Base-by-base conservation (phyloP, 2,329 filamentous ascomycete species). In the Clarireedia paspali region DNA sequence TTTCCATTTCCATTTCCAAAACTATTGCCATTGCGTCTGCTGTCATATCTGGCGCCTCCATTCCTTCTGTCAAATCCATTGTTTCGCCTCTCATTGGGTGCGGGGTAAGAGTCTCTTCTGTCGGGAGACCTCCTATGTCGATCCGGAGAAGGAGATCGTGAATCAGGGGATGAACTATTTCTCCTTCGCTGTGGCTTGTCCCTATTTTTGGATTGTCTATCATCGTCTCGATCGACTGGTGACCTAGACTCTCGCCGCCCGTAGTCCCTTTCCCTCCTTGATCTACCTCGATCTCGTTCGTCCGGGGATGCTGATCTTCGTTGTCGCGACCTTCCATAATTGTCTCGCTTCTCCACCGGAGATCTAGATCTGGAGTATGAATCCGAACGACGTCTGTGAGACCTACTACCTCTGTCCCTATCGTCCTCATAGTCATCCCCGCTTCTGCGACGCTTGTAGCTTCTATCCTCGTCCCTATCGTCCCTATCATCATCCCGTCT, bases 381-480 rank as follows among this genome's bases (percentile, higher is more conserved):
- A 44, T 65, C 63, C 49, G 71, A 82, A 40, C 76, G 73, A 57
- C 73, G 74, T 50, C 70, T 71, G 53, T 66, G 56, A 27, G 65
- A 64, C 56, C 67, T 65, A 47, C 58, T 39, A 46, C 55, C 57
- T 47, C 52, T 52, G 44, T 56, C 48, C 42, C 63, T 64, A 9
- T 70, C 69, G 20, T 71, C 69, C 45, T 67, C 46, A 47, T 68
- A 44, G 50, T 44, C 12, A 17, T 50, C 51, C 36, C 51, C 62
- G 49, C 61, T 68, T 45, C 72, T 72, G 59, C 74, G 73, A n/a
- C 74, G 71, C 55, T 75, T 76, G 49, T 74, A 73, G 47, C 73
- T 73, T 50, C 74, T 71, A 56, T 77, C 66, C 20, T 69, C 67
- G 23, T 65, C 64, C 24, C 46, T 36, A n/a, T 74, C 74, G 46